Base-by-base conservation (phyloP, 2,329 filamentous ascomycete genomes). In the Escovopsis sp. region DNA sequence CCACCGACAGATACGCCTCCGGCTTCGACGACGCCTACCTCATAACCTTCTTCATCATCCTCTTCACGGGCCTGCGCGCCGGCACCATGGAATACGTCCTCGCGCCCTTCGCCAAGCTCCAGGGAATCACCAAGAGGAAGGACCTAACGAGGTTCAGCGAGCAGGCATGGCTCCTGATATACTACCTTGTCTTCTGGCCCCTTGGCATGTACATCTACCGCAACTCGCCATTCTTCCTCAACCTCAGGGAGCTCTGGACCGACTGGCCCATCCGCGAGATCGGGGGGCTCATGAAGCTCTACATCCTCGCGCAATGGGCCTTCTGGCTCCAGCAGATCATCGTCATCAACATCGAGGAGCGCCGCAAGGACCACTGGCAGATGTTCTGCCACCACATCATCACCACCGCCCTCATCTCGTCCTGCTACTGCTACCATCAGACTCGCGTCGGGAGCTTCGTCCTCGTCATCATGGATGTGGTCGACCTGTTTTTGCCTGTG, bases 321-420 rank as follows among this genome's bases (percentile, higher is more conserved):
- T 96, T 95, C 61, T 95, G 86, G 82, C 62, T 95, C 38, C 89
- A 96, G 64, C 88, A 94, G 64, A 83, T 96, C 49, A 68, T 95
- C 29, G 85, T 95, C 44, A 85, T 96, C 58, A 82, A 95, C 62
- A 87, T 96, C 45, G 91, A 98, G 63, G 84, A 93, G 63, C 78
- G 83, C 50, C 76, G 91, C 54, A 96, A 96, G 65, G 91, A 98
- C 54, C 82, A 95, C 62, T 83, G 78, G 67, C 89, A 96, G 62
- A 96, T 96, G 91, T 78, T 96, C 51, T 81, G 78, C 14, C 91
- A 96, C 61, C 91, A 98, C 64, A 75, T 95, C 57, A 79, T 96
- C 57, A 98, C 91, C 15, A 84, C 80, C 54, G 67, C 70, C 5
- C 76, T 98, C 36, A 79, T 98, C 48, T 78, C 79, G 43, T 73